Evolutionary conservation across 106 monocot species (phyloP), one percentile per base, ranked within the genome.

Genomic region (Iris macrosiphon): DNA sequence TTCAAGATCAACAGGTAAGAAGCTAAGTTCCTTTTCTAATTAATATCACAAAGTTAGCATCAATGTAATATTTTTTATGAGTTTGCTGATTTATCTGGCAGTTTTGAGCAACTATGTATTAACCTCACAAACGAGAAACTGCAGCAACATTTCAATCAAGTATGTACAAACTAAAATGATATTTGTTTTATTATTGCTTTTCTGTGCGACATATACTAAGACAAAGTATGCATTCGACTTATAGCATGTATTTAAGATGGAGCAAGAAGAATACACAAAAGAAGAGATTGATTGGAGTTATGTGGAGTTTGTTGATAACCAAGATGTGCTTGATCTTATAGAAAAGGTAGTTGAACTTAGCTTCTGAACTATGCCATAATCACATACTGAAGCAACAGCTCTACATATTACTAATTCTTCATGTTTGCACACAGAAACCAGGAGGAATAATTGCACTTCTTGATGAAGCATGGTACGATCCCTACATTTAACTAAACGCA

Each of bases 371-470:
- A 47, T 47, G 46, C 21, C n/a, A n/a, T n/a, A n/a, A n/a, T n/a
- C n/a, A n/a, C n/a, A n/a, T n/a, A 26, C 18, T 9, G 23, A n/a
- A 26, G 19, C 26, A 14, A 7, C 33, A 43, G 20, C 45, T 35
- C 16, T 46, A 19, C 21, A 57, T 43, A 26, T 35, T 12, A 49
- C 55, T 62, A 58, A 75, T 44, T 33, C 22, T 63, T 55, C 7
- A 27, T 49, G 2, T 45, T 31, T 70, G 1, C 31, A 43, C 46
- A 61, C 87, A 94, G 93, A 94, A 88, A 88, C 81, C 88, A 25
- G 93, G 93, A 59, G 93, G 93, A 64, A 94, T 93, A 75, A 88
- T 93, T 81, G 93, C 93, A 45, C 74, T 93, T 45, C 88, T 93
- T 51, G 93, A 93, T 65, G 93, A 94, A 73, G 88, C 88, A 72